These are phyloP conservation scores for Xerocomus alliaceus DNA, from an alignment of 1,284 basidiomycete genomes.

Conservation along the genomic window DNA sequence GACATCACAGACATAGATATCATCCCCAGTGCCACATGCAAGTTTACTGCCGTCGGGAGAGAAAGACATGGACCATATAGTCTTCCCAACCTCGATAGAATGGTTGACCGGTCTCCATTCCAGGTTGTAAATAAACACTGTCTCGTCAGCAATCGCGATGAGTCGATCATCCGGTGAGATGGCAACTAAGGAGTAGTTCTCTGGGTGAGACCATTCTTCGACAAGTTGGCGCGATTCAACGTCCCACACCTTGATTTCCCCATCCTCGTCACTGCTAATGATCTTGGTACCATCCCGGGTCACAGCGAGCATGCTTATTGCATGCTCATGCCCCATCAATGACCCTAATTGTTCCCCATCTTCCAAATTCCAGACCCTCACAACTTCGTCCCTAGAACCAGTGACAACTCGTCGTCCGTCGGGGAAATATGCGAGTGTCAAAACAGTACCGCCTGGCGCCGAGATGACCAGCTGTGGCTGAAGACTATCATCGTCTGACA, in stretches of 20 bases:
- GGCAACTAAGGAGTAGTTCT: background rate
- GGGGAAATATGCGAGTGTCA: background rate
- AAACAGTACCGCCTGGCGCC: too few relatives aligned
- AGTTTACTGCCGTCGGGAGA: slow-evolving; percentile 6
- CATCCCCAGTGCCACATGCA: background rate
- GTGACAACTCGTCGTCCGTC: background rate
- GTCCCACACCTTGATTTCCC: slow-evolving; percentile 8
- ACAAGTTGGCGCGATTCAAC: background rate
- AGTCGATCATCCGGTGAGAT: slow-evolving; percentile 12
- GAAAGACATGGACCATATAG: background rate
- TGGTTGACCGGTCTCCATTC: background rate
- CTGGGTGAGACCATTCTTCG: background rate
- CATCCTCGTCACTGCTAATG: background rate
- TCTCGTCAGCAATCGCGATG: background rate
- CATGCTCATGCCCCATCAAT: background rate
- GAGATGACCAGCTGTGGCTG: background rate
- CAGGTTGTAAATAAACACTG: background rate
- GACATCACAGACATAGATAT: slow-evolving; percentile 2
- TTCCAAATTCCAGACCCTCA: background rate
- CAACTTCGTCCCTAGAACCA: background rate
- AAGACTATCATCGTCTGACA: background rate
- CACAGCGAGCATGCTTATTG: background rate
- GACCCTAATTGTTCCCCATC: background rate
- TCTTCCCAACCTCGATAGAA: background rate
- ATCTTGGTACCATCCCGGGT: slow-evolving; percentile 8